A percentile compares a stretch with the other conserved stretches of the same genome.
Evolutionary conservation across 176 grass and related monocot species (phyloP).

Genomic region (Musa troglodytarum): DNA sequence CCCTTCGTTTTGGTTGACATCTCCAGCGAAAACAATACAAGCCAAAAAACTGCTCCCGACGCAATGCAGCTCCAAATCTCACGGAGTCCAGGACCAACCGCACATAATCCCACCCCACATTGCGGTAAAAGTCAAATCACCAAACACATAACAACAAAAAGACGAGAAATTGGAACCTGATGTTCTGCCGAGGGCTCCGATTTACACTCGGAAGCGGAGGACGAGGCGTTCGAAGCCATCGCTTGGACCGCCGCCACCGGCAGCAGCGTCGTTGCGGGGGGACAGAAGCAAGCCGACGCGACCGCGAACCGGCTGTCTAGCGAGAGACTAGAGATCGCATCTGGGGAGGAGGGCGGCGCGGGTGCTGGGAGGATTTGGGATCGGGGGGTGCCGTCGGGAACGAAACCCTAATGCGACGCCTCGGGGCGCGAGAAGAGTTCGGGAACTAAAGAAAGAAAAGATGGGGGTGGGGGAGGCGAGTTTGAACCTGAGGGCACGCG

Average conservation of each 20-base stretch:
- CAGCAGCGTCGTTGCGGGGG: too few relatives aligned
- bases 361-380: neutral
- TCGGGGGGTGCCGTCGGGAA: neutral
- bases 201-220: slow-evolving; percentile 34
- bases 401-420: slow-evolving; percentile 19
- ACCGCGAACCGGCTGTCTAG: neutral
- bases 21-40: neutral
- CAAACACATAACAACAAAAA: neutral
- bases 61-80: slow-evolving; percentile 1
- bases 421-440: neutral
- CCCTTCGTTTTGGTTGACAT: neutral
- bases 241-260: slow-evolving; percentile 15
- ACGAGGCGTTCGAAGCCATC: slow-evolving; percentile 28
- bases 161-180: neutral
- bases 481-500: slow-evolving; percentile 8
- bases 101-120: slow-evolving; percentile 2
- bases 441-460: neutral
- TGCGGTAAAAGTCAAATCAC: neutral
- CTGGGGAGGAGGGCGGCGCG: neutral
- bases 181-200: slow-evolving; percentile 24
- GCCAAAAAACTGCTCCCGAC: neutral
- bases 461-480: slow-evolving; percentile 7
- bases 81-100: neutral
- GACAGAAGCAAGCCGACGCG: neutral
- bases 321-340: neutral